Evolutionary conservation across 2,329 filamentous ascomycete genomes (phyloP).

Genomic region (Pleochaeta shiraiana): DNA sequence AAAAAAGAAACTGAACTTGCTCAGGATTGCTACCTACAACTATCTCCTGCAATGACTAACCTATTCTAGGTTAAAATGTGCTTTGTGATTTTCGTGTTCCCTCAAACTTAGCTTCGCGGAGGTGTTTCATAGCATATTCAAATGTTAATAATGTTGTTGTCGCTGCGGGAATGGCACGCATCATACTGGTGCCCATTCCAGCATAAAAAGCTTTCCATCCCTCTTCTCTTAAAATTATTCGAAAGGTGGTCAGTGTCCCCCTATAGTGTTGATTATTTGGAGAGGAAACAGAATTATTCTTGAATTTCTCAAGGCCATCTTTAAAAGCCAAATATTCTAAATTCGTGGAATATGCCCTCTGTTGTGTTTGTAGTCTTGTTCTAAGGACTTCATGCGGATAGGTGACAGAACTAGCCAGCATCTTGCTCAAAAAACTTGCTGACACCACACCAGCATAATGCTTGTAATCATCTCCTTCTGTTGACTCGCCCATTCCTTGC

Average conservation of each 20-base stretch:
- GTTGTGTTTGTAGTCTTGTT: slow-evolving; percentile 83
- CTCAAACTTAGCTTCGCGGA: slow-evolving; percentile 14
- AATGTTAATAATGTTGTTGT: slow-evolving; percentile 98
- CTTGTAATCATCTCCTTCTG: slow-evolving; percentile 31
- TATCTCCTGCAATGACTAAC: no score
- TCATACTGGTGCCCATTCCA: slow-evolving; percentile 93
- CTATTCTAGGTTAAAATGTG: background rate
- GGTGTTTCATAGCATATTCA: slow-evolving; percentile 37
- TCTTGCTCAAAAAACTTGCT: slow-evolving; percentile 83
- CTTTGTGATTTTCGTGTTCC: slow-evolving; percentile 11
- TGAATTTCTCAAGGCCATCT: slow-evolving; percentile 13
- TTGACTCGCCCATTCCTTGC: slow-evolving; percentile 54
- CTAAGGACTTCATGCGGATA: slow-evolving; percentile 96
- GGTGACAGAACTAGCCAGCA: slow-evolving; percentile 82
- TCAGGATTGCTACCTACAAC: no score
- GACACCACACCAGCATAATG: slow-evolving; percentile 71
- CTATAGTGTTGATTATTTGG: slow-evolving; percentile 33
- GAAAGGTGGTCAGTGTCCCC: slow-evolving; percentile 62
- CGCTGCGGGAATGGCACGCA: slow-evolving; percentile 81
- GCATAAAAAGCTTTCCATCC: slow-evolving; percentile 96
- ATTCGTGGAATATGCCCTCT: slow-evolving; percentile 37
- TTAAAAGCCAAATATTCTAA: slow-evolving; percentile 29
- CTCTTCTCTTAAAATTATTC: slow-evolving; percentile 71
- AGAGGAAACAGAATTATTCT: slow-evolving; percentile 7
- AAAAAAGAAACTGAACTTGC: no score